Evolutionary conservation across 768 basidiomycete genomes (phyloP), one percentile per base, ranked within the genome.

Genomic region (Fibroporia radiculosa): DNA sequence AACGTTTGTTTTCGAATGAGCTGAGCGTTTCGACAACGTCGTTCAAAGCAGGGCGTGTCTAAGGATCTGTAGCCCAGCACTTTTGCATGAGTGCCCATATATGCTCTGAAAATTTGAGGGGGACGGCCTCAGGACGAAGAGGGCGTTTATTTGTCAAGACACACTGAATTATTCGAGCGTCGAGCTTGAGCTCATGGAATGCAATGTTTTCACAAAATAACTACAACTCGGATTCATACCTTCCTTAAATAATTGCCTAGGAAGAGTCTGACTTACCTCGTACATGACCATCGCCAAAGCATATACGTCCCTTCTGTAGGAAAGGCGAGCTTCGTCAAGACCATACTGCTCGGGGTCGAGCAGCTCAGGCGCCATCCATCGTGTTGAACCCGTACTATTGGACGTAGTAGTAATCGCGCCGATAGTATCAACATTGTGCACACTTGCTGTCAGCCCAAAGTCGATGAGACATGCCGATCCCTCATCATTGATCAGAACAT

Each of bases 321-420:
- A n/a, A 13, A 20, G 25, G 13, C 12, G 7, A 19, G 20, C 22
- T 3, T 40, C 8, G 6, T 32, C 7, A 13, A 24, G 12, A 3
- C 42, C 42, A 34, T 35, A 44, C 6, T 14, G 18, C 25, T 46
- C 45, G 16, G 45, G 45, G 24, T 38, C 25, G 14, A 46, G 38
- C 13, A 48, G 12, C 24, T 48, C 47, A 8, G 47, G 47, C 6
- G 47, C 47, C 12, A 22, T 41, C 47, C 47, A 48, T 39, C 45
- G 44, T n/a, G n/a, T 18, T 2, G 45, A n/a, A 8, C 40, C 37
- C 8, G n/a, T n/a, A 6, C 24, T 14, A 14, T 37, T 22, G 24
- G 16, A 22, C 25, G 26, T 35, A n/a, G 36, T 7, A 6, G 31
- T 6, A 4, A 36, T 23, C 13, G 23, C 25, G 29, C 11, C 7